Conservation (phyloP, 805 yeast species). For the Komagataella kurtzmanii region DNA sequence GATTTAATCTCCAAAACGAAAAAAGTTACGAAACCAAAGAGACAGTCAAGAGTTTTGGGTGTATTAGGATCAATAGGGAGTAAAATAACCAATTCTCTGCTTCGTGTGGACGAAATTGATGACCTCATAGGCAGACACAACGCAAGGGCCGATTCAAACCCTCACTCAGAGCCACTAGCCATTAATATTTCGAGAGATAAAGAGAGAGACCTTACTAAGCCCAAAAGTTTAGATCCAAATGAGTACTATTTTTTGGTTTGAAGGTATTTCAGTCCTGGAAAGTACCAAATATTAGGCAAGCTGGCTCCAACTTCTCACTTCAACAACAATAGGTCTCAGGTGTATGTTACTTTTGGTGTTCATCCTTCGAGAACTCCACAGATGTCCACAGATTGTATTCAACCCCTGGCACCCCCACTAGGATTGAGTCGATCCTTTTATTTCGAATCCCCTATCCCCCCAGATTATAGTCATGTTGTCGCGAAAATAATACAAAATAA, state of each 20-base stretch:
- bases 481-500: neutral
- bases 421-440: neutral
- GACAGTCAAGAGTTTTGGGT: neutral
- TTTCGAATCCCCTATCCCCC: neutral
- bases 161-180: neutral
- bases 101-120: neutral
- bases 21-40: neutral
- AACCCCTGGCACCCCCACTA: no score
- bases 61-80: neutral
- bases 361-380: neutral
- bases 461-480: neutral
- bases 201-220: neutral
- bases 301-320: neutral
- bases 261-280: no score
- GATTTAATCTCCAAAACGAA: neutral
- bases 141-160: neutral
- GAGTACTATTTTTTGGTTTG: neutral
- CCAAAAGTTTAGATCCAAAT: neutral
- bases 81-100: neutral
- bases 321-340: neutral
- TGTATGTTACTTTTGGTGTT: neutral
- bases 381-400: neutral
- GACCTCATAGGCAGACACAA: neutral
- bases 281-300: neutral
- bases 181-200: neutral